Evolutionary conservation across 305 asterid genomes (phyloP).

Genomic region (Nicotiana rustica): DNA sequence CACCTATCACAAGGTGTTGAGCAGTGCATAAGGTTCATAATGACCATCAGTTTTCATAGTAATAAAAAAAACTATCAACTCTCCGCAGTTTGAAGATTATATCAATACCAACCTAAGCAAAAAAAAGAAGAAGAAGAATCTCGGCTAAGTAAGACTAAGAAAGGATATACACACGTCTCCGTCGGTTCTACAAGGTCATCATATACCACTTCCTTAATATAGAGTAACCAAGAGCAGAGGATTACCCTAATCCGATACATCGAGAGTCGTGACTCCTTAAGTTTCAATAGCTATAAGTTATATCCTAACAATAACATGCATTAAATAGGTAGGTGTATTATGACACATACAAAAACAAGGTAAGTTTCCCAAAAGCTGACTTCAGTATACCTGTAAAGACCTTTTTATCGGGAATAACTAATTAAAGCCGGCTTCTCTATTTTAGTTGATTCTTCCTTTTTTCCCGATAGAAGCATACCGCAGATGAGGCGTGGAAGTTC

Average conservation of each 20-base stretch:
- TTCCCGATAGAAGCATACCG: neutral
- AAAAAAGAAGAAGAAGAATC: neutral
- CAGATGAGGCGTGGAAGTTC: too few species aligned
- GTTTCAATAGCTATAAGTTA: neutral
- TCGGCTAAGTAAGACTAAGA: neutral
- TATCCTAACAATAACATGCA: neutral
- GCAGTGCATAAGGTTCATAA: conserved; percentile 15
- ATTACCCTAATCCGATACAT: neutral
- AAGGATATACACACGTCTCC: neutral
- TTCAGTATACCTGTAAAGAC: neutral
- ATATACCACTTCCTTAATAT: neutral
- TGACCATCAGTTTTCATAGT: neutral
- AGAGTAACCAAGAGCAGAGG: neutral
- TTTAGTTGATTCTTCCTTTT: neutral
- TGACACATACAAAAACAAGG: neutral
- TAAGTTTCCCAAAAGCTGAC: neutral
- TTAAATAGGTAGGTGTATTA: neutral
- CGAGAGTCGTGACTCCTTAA: neutral
- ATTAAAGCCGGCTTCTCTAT: neutral
- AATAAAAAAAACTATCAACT: neutral
- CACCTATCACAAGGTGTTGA: conserved; percentile 58
- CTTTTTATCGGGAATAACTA: neutral
- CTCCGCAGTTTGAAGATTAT: neutral
- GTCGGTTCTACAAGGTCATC: neutral
- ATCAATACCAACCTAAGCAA: neutral